Conservation (phyloP, 139 green algal genomes). For the Spirogloea muscicola region DNA sequence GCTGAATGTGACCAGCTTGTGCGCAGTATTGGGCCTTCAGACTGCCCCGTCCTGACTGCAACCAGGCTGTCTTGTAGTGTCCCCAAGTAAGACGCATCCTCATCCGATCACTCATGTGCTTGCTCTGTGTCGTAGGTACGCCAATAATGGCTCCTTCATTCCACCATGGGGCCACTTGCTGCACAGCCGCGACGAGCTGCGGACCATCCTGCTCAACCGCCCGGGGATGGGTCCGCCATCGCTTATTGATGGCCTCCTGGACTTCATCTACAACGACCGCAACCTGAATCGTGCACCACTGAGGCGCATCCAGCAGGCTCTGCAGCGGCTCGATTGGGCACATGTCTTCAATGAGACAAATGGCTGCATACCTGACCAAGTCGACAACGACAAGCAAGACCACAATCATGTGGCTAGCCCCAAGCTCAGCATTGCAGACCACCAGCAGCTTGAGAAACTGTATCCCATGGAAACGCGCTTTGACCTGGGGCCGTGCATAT, state of each 20-base stretch:
- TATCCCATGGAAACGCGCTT: constrained; percentile 10
- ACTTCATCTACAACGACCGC: constrained; percentile 6
- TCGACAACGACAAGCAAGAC: not conserved
- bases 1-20: constrained; percentile 6
- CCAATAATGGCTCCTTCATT: constrained; percentile 13
- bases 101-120: not conserved
- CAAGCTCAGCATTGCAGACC: not conserved
- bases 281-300: constrained; percentile 8
- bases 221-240: not conserved
- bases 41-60: no score
- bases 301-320: not conserved
- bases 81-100: not conserved
- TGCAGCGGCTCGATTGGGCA: not conserved
- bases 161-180: constrained; percentile 19
- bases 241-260: constrained; percentile 14
- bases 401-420: not conserved
- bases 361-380: no score
- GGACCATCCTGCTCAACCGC: not conserved
- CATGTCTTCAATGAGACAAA: no score
- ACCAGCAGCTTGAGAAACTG: not conserved
- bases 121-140: not conserved
- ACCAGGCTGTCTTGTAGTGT: no score
- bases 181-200: not conserved
- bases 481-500: constrained; percentile 16
- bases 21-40: no score